A percentile compares a stretch with the other conserved stretches of the same genome.
Conservation (phyloP, 495 filamentous ascomycete genomes). For the Penicillium simplicissimum region DNA sequence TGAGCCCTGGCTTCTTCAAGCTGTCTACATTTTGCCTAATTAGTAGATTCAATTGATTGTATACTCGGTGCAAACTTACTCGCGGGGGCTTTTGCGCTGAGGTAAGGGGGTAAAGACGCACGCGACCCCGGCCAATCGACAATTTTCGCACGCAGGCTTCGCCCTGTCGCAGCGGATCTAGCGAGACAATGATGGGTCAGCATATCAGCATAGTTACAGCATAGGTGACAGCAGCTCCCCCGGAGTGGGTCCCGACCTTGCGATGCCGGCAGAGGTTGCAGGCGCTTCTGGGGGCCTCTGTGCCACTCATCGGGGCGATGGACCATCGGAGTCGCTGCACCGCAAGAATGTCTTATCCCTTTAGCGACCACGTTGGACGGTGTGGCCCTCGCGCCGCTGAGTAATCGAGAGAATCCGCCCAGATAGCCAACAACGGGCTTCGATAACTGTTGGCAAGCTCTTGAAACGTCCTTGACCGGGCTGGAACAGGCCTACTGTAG, state of each 20-base stretch:
- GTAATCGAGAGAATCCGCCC: neutral
- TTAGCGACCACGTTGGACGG: neutral
- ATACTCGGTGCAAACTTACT: neutral
- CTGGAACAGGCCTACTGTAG: neutral
- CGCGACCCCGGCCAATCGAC: neutral
- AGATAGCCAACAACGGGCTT: neutral
- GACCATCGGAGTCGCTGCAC: neutral
- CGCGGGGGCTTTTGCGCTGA: conserved; percentile 1
- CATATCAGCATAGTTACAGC: too few species aligned
- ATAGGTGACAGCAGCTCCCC: neutral
- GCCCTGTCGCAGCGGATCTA: conserved; percentile 7
- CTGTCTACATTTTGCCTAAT: neutral
- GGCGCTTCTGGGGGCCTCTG: neutral
- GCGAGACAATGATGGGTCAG: neutral
- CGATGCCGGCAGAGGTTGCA: conserved; percentile 7
- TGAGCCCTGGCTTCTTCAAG: conserved; percentile 3
- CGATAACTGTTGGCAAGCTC: neutral
- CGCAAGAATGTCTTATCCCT: neutral
- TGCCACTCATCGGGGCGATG: conserved; percentile 6
- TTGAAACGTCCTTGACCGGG: neutral
- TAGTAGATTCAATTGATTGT: neutral
- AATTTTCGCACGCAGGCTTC: conserved; percentile 5
- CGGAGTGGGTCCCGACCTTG: neutral
- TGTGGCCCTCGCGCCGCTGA: neutral
- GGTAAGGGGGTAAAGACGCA: conserved; percentile 1